A percentile compares a stretch with the other conserved stretches of the same genome.
phyloP scores from a whole-genome alignment of 345 rosid genomes.

The Brassica juncea region DNA sequence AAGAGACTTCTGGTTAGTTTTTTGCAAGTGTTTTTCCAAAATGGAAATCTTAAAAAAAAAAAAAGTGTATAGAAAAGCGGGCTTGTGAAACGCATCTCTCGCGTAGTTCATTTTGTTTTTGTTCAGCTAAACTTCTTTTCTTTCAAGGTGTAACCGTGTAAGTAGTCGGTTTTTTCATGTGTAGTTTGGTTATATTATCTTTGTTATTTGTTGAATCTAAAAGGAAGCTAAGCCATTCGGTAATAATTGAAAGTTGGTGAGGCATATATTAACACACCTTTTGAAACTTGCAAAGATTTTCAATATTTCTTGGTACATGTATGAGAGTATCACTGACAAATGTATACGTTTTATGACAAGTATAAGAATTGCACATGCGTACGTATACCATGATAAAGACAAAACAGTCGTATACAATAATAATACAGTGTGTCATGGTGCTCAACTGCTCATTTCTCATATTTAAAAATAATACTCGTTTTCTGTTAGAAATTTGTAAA shows the following conservation, averaged over 20 bases:
- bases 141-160: conserved; percentile 35
- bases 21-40: conserved; percentile 15
- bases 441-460: background rate
- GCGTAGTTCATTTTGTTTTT: background rate
- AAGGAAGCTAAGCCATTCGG: conserved; percentile 1
- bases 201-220: conserved; percentile 9
- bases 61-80: conserved; percentile 30
- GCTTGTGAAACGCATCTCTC: conserved; percentile 11
- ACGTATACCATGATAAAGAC: background rate
- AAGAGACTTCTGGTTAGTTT: conserved; percentile 36
- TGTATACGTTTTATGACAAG: background rate
- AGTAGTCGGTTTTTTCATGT: conserved; percentile 10
- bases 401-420: background rate
- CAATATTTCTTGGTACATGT: background rate
- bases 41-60: conserved; percentile 6
- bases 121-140: too few species aligned
- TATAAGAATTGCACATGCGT: background rate
- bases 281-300: background rate
- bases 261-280: background rate
- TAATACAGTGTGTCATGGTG: too few species aligned
- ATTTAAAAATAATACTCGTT: background rate
- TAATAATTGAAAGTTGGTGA: conserved; percentile 11
- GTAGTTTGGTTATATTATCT: conserved; percentile 20
- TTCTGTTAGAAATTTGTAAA: background rate
- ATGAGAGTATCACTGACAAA: background rate